phyloP scores from a whole-genome alignment of 208 protist species.

The Sergeia podlipaevii region DNA sequence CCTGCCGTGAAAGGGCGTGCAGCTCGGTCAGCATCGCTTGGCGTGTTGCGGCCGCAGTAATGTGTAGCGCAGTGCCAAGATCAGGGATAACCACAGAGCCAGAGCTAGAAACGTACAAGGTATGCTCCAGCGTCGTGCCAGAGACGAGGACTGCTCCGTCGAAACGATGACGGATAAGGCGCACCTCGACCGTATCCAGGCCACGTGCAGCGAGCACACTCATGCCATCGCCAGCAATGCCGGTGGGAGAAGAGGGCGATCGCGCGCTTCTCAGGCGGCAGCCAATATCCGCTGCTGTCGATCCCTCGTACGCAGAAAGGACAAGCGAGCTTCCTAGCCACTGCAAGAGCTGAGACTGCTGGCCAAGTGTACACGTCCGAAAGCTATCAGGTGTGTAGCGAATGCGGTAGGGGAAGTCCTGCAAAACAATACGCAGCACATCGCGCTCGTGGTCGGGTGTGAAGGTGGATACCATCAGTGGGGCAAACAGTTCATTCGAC shows the following conservation, averaged over 20 bases:
- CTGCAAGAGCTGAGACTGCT: constrained; percentile 63
- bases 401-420: constrained; percentile 51
- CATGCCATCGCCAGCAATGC: neutral
- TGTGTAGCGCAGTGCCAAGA: constrained; percentile 21
- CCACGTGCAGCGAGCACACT: neutral
- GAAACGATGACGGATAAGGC: constrained; percentile 41
- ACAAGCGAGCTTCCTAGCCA: constrained; percentile 72
- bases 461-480: constrained; percentile 30
- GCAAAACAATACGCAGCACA: constrained; percentile 45
- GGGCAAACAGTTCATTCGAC: constrained; percentile 33
- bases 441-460: constrained; percentile 62
- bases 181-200: constrained; percentile 63
- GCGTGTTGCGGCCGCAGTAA: constrained; percentile 13
- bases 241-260: too few relatives aligned
- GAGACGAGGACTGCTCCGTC: constrained; percentile 33
- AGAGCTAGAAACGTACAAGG: constrained; percentile 47
- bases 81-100: constrained; percentile 39
- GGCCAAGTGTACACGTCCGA: constrained; percentile 21
- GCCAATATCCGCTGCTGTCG: constrained; percentile 17
- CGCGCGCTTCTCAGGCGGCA: too few relatives aligned
- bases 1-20: constrained; percentile 13
- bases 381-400: constrained; percentile 49
- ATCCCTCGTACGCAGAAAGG: constrained; percentile 45
- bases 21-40: constrained; percentile 20
- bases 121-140: constrained; percentile 34